phyloP scores from a whole-genome alignment of 257 asterid species.

The Gentiana macrophylla region DNA sequence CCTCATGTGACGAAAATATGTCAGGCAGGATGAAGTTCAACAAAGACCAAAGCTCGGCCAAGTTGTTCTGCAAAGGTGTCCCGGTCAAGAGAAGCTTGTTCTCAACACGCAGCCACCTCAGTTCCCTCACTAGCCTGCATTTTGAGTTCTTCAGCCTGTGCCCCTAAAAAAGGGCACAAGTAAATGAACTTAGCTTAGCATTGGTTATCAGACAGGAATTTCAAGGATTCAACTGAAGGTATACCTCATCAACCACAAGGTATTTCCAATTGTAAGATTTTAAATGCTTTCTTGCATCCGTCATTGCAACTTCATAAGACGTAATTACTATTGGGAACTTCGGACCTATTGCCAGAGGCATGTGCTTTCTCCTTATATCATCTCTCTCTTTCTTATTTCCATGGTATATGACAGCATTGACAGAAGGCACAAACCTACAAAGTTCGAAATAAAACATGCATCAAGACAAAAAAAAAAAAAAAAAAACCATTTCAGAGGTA shows the following conservation, averaged over 20 bases:
- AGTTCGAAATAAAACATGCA: constrained; percentile 3
- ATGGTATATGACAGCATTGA: constrained; percentile 73
- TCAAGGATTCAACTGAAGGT: constrained; percentile 3
- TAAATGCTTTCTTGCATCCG: constrained; percentile 50
- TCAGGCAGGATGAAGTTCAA: constrained; percentile 97
- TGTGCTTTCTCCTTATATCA: constrained; percentile 62
- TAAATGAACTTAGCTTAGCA: background rate
- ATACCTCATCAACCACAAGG: constrained; percentile 95
- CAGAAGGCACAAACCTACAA: constrained; percentile 69
- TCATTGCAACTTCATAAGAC: constrained; percentile 77
- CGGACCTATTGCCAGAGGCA: constrained; percentile 81
- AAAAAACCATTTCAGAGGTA: background rate
- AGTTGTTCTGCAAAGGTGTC: constrained; percentile 95
- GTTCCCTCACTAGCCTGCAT: constrained; percentile 70
- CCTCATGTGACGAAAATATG: constrained; percentile 83
- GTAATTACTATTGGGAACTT: constrained; percentile 81
- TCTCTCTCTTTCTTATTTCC: constrained; percentile 66
- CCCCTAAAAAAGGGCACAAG: constrained; percentile 47
- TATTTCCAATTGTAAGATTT: constrained; percentile 85
- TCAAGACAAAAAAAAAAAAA: background rate
- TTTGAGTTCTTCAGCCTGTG: constrained; percentile 89
- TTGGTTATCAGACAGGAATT: constrained; percentile 6
- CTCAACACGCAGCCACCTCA: constrained; percentile 52
- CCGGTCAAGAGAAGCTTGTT: constrained; percentile 96
- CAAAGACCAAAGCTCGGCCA: constrained; percentile 97